Evolutionary conservation across 305 asterid species (phyloP).

Genomic region (Fraxinus angustifolia): DNA sequence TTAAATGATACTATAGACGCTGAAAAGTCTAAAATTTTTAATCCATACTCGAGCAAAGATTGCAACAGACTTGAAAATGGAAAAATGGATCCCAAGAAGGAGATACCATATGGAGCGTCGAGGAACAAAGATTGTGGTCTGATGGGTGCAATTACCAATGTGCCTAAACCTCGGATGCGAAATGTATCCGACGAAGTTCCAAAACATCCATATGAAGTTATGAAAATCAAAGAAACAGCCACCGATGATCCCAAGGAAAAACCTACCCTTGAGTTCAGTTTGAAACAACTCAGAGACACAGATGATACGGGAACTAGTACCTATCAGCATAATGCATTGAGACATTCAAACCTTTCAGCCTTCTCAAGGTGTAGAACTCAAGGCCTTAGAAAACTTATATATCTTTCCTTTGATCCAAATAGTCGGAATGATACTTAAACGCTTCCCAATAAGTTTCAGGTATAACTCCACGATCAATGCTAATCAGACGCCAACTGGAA

Average conservation of each 20-base stretch:
- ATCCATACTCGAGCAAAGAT: conserved; percentile 24
- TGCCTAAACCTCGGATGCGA: conserved; percentile 21
- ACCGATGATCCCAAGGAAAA: conserved; percentile 25
- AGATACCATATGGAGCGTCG: conserved; percentile 19
- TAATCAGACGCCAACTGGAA: conserved; percentile 41
- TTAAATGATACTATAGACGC: conserved; percentile 17
- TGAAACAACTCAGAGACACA: conserved; percentile 34
- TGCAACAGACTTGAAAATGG: conserved; percentile 24
- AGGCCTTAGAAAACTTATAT: not conserved
- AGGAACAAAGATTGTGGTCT: conserved; percentile 25
- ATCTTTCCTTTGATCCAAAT: not conserved
- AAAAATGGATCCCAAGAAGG: conserved; percentile 20
- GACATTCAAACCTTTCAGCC: conserved; percentile 51
- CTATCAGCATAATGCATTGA: conserved; percentile 38
- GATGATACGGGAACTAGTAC: conserved; percentile 31
- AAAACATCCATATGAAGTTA: conserved; percentile 24
- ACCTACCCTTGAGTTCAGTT: conserved; percentile 38
- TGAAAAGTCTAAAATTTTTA: conserved; percentile 18
- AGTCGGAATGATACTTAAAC: not conserved
- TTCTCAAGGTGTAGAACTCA: conserved; percentile 36
- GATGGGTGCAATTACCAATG: conserved; percentile 20
- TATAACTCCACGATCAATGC: conserved; percentile 34
- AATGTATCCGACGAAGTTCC: conserved; percentile 25
- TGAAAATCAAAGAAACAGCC: conserved; percentile 20
- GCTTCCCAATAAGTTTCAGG: conserved; percentile 26